A percentile compares a stretch with the other conserved stretches of the same genome.
phyloP scores from a whole-genome alignment of 1,139 yeast species.

The Taphrina wiesneri region DNA sequence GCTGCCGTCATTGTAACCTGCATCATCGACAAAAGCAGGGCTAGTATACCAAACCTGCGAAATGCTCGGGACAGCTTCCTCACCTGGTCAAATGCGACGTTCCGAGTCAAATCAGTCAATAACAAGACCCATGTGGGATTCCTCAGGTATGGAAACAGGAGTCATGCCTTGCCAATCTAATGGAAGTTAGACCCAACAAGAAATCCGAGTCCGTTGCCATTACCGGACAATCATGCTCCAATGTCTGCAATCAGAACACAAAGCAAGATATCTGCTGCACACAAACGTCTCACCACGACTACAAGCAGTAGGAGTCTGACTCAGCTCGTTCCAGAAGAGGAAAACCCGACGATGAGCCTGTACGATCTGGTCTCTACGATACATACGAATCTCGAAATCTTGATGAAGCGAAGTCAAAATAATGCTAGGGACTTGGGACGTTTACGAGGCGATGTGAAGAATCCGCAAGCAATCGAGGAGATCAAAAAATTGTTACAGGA shows the following conservation, averaged over 20 bases:
- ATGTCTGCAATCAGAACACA: slow-evolving; percentile 21
- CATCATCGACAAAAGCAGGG: background rate
- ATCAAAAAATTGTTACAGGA: slow-evolving; percentile 25
- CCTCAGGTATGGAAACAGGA: slow-evolving; percentile 13
- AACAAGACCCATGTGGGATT: slow-evolving; percentile 30
- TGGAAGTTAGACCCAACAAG: slow-evolving; percentile 15
- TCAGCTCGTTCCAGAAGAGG: slow-evolving; percentile 15
- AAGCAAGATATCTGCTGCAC: slow-evolving; percentile 22
- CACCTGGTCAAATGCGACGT: slow-evolving; percentile 11
- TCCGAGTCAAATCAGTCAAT: slow-evolving; percentile 26
- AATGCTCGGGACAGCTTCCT: slow-evolving; percentile 1
- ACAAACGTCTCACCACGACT: slow-evolving; percentile 15
- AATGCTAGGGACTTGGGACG: slow-evolving; percentile 31
- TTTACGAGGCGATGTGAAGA: slow-evolving; percentile 26
- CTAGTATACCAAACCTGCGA: background rate
- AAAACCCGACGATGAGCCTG: slow-evolving; percentile 7
- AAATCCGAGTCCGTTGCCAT: slow-evolving; percentile 29
- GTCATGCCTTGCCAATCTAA: background rate
- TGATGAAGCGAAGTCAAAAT: slow-evolving; percentile 30
- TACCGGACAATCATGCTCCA: slow-evolving; percentile 25
- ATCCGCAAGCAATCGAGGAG: slow-evolving; percentile 28
- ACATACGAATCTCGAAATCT: slow-evolving; percentile 22
- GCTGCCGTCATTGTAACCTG: background rate
- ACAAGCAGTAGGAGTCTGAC: slow-evolving; percentile 9
- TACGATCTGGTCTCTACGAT: slow-evolving; percentile 15